Evolutionary conservation across 306 rosid genomes (phyloP), one percentile per base, ranked within the genome.

Genomic region (Glycine soja): DNA sequence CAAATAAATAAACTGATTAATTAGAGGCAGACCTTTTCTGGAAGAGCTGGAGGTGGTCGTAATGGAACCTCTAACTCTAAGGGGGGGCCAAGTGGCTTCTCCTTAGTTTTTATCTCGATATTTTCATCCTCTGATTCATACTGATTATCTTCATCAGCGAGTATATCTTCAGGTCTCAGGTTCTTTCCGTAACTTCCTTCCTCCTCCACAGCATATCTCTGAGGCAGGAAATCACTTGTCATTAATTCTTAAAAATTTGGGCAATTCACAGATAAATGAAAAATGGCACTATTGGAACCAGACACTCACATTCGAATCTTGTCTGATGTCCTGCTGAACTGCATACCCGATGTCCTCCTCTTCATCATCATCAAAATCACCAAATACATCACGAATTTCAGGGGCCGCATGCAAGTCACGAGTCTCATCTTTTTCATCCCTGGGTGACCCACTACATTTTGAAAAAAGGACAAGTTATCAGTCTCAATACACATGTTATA

Each of bases 351-450:
- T 77, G 4, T 70, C 88, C 45, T 89, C 97, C 63, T 86, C 97
- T 58, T 92, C 97, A 47, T 93, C 97, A 9, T 95, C 97, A 34
- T 95, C 99, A 80, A 95, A 96, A 79, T 93, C 99, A 69, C 99
- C 99, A 88, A 96, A 96, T 24, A 92, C 99, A 80, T 96, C 97
- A 74, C 91, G 97, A 65, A 96, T 90, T 83, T 88, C 97, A 71
- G 94, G 93, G 42, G 91, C 97, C 5, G 93, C 86, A 36, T 86
- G 80, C 18, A 86, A 70, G 68, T 70, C 83, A 68, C 58, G 85
- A 64, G 69, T 70, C 70, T 74, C 89, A 78, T 90, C 90, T 77
- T 87, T 87, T 82, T 83, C 91, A 79, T 83, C 98, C 56, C 87
- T 88, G 58, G 90, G 91, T 6, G 88, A 94, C 85, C 79, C 87